Base-by-base conservation (phyloP, 371 early-diverging fungal species). In the Saksenaea vasiformis region DNA sequence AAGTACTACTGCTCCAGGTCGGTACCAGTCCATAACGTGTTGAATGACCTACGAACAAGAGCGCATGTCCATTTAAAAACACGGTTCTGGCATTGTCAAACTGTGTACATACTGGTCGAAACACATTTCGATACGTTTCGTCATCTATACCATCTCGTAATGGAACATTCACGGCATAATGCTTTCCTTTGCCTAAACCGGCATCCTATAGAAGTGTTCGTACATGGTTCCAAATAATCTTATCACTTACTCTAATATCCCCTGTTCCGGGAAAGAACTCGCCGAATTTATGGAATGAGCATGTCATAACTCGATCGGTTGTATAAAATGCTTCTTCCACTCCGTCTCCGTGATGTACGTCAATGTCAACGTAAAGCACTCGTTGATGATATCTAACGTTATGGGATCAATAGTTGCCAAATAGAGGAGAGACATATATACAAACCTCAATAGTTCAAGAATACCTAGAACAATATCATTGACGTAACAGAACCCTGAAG, bases 331-430 rank as follows among this genome's bases (percentile, higher is more conserved):
- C 99, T 81, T 98, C 99, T 61, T 95, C 92, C 11, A 98, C 99
- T 43, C 98, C 99, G 77, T 98, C 99, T 24, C 99, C 99, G 75
- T 98, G 98, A 73, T 98, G 99, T 14, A 97, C 91, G 75, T 98
- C 99, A 67, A 96, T 97, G 76, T 98, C 99, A 66, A 98, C 88
- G 78, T 98, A 98, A 43, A 98, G 72, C 9, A 98, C 98, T 47
- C 97, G 89, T 61, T 88, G 87, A 77, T 97, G 90, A 69, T 88
- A 88, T 44, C 72, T 72, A 37, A 71, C 65, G 87, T 79, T 28
- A 98, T 74, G 44, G 96, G 87, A 80, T 97, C 97, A 61, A 96
- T 77, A 58, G 97, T 96, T 4, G 88, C 96, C 41, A 72, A 97
- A 47, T 4, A 17, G 27, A 11, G 51, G 0, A 17, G 22, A 17